A percentile compares a stretch with the other conserved stretches of the same genome.
Conservation (phyloP, 768 basidiomycete genomes). For the Suillus subluteus region DNA sequence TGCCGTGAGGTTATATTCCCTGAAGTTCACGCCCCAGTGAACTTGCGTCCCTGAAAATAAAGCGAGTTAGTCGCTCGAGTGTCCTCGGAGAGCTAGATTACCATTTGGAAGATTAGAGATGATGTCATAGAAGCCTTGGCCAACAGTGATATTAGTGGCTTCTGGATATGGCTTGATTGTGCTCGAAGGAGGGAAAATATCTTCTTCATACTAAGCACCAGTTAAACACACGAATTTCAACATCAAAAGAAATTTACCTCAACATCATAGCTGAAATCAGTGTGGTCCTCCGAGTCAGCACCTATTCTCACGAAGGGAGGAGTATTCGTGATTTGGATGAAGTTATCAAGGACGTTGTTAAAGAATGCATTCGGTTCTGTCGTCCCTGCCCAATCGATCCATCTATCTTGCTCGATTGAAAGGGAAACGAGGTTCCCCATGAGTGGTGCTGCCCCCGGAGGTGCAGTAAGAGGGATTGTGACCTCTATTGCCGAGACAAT, state of each 20-base stretch:
- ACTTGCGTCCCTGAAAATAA: conserved; percentile 57
- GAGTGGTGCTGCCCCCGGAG: conserved; percentile 40
- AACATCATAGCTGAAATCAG: conserved; percentile 52
- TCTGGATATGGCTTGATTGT: conserved; percentile 65
- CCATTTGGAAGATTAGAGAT: conserved; percentile 55
- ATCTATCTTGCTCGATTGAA: conserved; percentile 73
- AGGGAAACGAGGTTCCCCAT: conserved; percentile 58
- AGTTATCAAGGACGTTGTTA: conserved; percentile 60
- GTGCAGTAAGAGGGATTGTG: conserved; percentile 43
- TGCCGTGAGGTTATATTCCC: conserved; percentile 52
- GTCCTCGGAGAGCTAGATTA: conserved; percentile 23
- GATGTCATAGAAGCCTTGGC: conserved; percentile 57
- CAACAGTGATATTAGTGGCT: conserved; percentile 61
- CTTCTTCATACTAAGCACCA: conserved; percentile 46
- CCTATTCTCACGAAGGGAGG: conserved; percentile 64
- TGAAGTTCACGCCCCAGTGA: conserved; percentile 72
- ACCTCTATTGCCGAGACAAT: conserved; percentile 31
- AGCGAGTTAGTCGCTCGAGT: not conserved
- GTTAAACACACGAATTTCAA: not conserved
- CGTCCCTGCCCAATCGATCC: conserved; percentile 69
- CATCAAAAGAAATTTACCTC: conserved; percentile 36
- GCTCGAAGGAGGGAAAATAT: conserved; percentile 52
- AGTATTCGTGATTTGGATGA: conserved; percentile 52
- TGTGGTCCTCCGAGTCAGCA: conserved; percentile 61
- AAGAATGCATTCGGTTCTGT: conserved; percentile 58